A percentile compares a stretch with the other conserved stretches of the same genome.
Evolutionary conservation across 805 yeast genomes (phyloP).

Genomic region (Pichia thaimueangensis): DNA sequence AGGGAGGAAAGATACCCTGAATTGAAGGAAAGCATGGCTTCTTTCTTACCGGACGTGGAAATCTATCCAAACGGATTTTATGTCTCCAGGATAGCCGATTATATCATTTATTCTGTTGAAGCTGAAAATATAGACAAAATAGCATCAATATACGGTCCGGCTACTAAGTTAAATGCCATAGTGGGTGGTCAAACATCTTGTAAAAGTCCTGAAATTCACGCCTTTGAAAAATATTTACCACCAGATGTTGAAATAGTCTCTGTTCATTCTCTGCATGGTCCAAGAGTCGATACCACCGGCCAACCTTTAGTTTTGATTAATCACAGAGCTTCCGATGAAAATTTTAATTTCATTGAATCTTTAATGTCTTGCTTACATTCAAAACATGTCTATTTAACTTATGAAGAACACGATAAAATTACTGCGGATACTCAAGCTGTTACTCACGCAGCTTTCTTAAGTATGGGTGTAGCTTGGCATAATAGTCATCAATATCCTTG

Average conservation of each 20-base stretch:
- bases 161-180: constrained; percentile 78
- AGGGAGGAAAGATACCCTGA: constrained; percentile 55
- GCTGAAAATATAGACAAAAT: constrained; percentile 77
- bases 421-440: constrained; percentile 99
- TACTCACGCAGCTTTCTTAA: constrained; percentile 93
- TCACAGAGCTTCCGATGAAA: constrained; percentile 56
- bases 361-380: constrained; percentile 71
- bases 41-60: constrained; percentile 33
- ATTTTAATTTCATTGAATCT: constrained; percentile 53
- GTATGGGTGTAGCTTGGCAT: constrained; percentile 97
- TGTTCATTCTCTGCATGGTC: constrained; percentile 93
- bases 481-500: constrained; percentile 82
- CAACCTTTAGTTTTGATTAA: constrained; percentile 87
- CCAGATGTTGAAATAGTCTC: constrained; percentile 75
- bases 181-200: constrained; percentile 99
- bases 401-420: constrained; percentile 86
- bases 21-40: constrained; percentile 27
- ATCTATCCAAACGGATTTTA: constrained; percentile 73
- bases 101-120: constrained; percentile 85
- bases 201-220: constrained; percentile 81
- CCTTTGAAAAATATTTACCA: constrained; percentile 75
- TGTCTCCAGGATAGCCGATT: constrained; percentile 78
- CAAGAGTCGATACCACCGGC: constrained; percentile 79
- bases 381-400: constrained; percentile 67
- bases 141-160: constrained; percentile 74